phyloP scores from a whole-genome alignment of 208 protist genomes.

The Leishmania amazonensis region DNA sequence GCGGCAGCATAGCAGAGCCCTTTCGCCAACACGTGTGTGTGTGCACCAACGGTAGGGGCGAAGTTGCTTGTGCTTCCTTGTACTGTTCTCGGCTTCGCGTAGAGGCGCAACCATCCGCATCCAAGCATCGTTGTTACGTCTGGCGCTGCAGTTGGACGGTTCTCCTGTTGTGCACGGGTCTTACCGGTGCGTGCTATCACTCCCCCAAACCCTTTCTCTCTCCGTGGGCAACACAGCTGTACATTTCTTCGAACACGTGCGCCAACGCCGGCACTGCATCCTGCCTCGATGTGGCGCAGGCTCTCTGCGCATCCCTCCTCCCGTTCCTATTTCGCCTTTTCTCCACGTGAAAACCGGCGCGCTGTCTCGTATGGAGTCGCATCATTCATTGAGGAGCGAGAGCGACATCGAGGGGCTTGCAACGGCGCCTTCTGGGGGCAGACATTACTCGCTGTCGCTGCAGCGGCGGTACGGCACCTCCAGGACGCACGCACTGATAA shows the following conservation, averaged over 20 bases:
- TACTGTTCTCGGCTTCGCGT: neutral
- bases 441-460: neutral
- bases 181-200: neutral
- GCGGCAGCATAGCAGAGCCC: neutral
- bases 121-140: neutral
- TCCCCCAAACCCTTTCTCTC: neutral
- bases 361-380: slow-evolving; percentile 8
- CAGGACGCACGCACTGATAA: slow-evolving; percentile 37
- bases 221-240: neutral
- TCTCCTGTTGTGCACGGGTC: neutral
- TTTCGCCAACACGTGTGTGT: neutral
- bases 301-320: neutral
- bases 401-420: neutral
- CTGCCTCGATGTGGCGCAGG: neutral
- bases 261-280: neutral
- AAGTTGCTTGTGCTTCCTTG: neutral
- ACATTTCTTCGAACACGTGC: neutral
- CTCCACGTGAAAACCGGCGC: neutral
- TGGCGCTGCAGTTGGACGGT: neutral
- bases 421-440: neutral
- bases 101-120: neutral
- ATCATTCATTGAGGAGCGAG: neutral
- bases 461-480: slow-evolving; percentile 4
- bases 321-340: neutral
- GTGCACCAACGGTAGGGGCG: neutral